phyloP scores from a whole-genome alignment of 2,329 filamentous ascomycete genomes.

The Dendryphion nanum region DNA sequence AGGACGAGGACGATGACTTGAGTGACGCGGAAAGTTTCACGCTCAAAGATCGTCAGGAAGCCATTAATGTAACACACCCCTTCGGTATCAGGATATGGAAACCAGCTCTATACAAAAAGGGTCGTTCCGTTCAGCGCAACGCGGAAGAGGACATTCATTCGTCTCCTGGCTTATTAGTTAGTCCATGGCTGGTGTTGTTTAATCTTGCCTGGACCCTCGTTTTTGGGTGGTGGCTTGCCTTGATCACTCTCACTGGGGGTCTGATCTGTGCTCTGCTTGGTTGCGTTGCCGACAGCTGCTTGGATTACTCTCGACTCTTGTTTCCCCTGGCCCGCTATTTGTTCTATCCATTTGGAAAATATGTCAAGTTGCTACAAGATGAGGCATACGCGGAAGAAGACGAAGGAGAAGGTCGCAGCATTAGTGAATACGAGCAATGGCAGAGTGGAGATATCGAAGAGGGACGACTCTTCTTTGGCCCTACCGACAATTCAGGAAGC shows the following conservation, averaged over 20 bases:
- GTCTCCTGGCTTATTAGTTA: slow-evolving; percentile 82
- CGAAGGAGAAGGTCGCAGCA: slow-evolving; percentile 90
- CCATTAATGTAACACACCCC: slow-evolving; percentile 97
- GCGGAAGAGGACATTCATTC: slow-evolving; percentile 98
- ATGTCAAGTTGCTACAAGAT: slow-evolving; percentile 88
- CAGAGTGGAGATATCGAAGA: slow-evolving; percentile 96
- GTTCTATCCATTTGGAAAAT: slow-evolving; percentile 95
- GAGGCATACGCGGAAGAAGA: slow-evolving; percentile 94
- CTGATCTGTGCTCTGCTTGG: slow-evolving; percentile 76
- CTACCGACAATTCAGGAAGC: slow-evolving; percentile 59
- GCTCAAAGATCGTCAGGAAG: slow-evolving; percentile 91
- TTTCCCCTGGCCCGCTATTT: slow-evolving; percentile 83
- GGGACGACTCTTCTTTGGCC: slow-evolving; percentile 92
- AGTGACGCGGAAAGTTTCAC: slow-evolving; percentile 98
- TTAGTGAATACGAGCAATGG: slow-evolving; percentile 99
- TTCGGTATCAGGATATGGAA: slow-evolving; percentile 99
- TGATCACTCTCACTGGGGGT: slow-evolving; percentile 72
- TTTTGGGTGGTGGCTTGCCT: slow-evolving; percentile 95
- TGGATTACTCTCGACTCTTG: slow-evolving; percentile 82
- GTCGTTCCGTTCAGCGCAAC: slow-evolving; percentile 90
- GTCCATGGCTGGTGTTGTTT: slow-evolving; percentile 78
- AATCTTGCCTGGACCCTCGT: slow-evolving; percentile 87
- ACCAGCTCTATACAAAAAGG: slow-evolving; percentile 96
- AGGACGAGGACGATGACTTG: slow-evolving; percentile 67
- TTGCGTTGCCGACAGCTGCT: slow-evolving; percentile 72